Percentiles rank a stretch among this genome's conserved stretches.
Conservation (phyloP, 768 basidiomycete genomes). For the Lactifluus piperatus region DNA sequence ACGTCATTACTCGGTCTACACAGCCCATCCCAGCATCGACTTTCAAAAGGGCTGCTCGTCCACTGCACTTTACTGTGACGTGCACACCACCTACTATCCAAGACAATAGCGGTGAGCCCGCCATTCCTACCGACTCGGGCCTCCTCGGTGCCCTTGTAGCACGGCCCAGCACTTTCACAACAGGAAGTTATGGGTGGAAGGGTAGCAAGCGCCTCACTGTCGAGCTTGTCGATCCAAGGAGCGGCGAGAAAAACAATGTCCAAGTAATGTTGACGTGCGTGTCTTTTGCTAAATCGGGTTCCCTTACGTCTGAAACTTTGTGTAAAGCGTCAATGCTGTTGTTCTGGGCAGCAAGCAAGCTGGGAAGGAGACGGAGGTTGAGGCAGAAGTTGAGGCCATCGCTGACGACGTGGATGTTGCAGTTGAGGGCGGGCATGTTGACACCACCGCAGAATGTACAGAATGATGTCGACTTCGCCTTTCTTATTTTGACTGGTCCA, state of each 20-base stretch:
- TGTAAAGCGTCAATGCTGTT: constrained; percentile 63
- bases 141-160: constrained; percentile 50
- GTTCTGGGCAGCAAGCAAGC: constrained; percentile 62
- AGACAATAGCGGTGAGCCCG: constrained; percentile 30
- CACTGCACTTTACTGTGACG: constrained; percentile 59
- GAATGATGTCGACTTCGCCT: constrained; percentile 24
- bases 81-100: constrained; percentile 46
- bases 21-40: constrained; percentile 26
- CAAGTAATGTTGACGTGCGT: constrained; percentile 68
- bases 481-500: neutral
- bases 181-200: constrained; percentile 84
- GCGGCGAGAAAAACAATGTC: constrained; percentile 49
- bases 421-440: constrained; percentile 22
- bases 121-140: constrained; percentile 44
- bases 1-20: neutral
- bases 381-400: constrained; percentile 21
- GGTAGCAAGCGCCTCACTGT: constrained; percentile 59
- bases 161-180: constrained; percentile 51
- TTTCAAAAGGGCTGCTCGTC: constrained; percentile 60
- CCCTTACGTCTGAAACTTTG: neutral
- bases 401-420: constrained; percentile 22
- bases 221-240: constrained; percentile 46
- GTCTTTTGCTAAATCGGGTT: neutral
- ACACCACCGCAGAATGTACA: constrained; percentile 24
- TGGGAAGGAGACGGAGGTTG: constrained; percentile 31